Evolutionary conservation across 2,329 filamentous ascomycete genomes (phyloP), one percentile per base, ranked within the genome.

Genomic region (Eurotiales sp.): DNA sequence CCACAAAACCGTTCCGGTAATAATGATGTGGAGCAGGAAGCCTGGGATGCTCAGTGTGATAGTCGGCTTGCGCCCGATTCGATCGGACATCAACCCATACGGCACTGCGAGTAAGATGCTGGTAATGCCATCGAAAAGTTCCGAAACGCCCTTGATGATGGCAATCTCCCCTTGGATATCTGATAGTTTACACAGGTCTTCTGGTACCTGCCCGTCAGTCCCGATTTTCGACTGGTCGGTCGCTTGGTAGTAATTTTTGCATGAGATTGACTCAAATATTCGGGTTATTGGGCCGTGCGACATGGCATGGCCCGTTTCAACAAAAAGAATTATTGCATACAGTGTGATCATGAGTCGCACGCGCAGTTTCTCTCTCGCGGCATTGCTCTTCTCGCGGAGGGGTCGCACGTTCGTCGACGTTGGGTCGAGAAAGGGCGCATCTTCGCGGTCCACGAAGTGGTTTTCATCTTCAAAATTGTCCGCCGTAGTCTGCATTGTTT

Each of bases 171-270:
- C 67, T 57, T 79, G 76, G 17, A 79, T 68, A 37, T 66, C 66
- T 27, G 72, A 68, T n/a, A 72, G 61, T 63, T 79, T 79, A 60
- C 77, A 79, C 55, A 74, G 57, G n/a, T 67, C 63, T 64, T 79
- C 77, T 1, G 69, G 63, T 14, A 79, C 70, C 21, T 67, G 64
- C 11, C 74, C 72, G 53, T 71, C 63, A 8, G 58, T 52, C 1
- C 61, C 64, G 55, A 78, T 74, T 53, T 71, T 64, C n/a, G 64
- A 68, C 15, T 72, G 67, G 51, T 78, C 72, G 42, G 68, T 60
- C 25, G 63, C 56, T 30, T 64, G 47, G 55, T 72, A 79, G 59
- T 75, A 73, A 29, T 70, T 65, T 17, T 72, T 65, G 58, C 76
- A 79, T 29, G 74, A 67, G 46, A 78, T 77, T 19, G 71, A 67